Evolutionary conservation across 208 protist genomes (phyloP).

Genomic region (Trypanosoma lewisi): DNA sequence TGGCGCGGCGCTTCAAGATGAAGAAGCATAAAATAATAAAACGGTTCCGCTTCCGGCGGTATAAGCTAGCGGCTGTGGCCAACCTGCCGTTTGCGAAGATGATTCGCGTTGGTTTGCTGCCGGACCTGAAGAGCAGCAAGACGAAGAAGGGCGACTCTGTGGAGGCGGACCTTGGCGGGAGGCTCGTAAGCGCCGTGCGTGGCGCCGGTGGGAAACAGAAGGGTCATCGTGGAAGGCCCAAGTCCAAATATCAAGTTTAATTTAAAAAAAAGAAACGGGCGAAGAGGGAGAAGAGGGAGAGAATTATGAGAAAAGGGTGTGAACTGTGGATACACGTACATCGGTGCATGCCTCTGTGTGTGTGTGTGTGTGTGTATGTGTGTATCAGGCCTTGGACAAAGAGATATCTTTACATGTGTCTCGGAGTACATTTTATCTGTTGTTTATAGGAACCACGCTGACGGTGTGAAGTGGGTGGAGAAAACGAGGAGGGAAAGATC

Average conservation of each 20-base stretch:
- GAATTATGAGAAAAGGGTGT: neutral
- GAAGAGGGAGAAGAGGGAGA: slow-evolving; percentile 2
- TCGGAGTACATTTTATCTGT: too few species aligned
- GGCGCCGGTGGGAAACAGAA: slow-evolving; percentile 47
- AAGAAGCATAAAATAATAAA: slow-evolving; percentile 90
- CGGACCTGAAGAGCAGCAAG: slow-evolving; percentile 89
- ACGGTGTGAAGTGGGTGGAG: neutral
- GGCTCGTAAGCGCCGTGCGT: slow-evolving; percentile 62
- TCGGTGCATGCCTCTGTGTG: too few species aligned
- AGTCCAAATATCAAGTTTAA: slow-evolving; percentile 90
- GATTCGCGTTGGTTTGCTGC: slow-evolving; percentile 91
- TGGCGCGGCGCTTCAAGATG: slow-evolving; percentile 86
- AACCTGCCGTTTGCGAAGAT: slow-evolving; percentile 90
- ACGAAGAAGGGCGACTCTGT: slow-evolving; percentile 81
- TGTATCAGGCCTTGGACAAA: neutral
- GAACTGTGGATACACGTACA: neutral
- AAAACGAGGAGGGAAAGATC: neutral
- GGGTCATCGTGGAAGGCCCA: slow-evolving; percentile 68
- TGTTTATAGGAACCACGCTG: neutral
- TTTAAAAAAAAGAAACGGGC: neutral
- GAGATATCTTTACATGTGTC: neutral
- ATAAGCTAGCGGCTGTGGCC: slow-evolving; percentile 87
- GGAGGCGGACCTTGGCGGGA: slow-evolving; percentile 60
- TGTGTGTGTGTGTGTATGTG: neutral
- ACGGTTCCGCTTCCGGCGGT: slow-evolving; percentile 86